Percentiles rank a stretch among this genome's conserved stretches.
Evolutionary conservation across 768 basidiomycete genomes (phyloP).

Genomic region (Tricholoma flavovirens): DNA sequence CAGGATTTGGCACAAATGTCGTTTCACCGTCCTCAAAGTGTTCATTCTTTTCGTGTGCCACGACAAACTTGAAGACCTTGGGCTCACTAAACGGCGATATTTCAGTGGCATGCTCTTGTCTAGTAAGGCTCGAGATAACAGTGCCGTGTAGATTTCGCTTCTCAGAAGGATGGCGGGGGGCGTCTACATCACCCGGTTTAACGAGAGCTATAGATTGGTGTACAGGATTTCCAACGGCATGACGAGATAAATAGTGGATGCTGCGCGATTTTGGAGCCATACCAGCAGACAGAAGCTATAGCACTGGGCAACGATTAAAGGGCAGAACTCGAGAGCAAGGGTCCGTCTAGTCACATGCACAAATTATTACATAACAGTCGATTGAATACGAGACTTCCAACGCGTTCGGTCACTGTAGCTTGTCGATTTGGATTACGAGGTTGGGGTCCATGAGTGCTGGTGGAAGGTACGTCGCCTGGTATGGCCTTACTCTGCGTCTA

Average conservation of each 20-base stretch:
- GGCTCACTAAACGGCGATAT: slow-evolving; percentile 8
- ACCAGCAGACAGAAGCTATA: background rate
- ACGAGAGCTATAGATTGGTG: background rate
- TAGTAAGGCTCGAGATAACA: background rate
- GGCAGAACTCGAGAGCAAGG: background rate
- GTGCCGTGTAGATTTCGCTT: background rate
- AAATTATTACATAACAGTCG: background rate
- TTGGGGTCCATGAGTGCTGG: slow-evolving; percentile 28
- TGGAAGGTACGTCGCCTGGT: slow-evolving; percentile 29
- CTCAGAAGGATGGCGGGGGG: background rate
- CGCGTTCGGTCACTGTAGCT: slow-evolving; percentile 7
- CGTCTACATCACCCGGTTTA: background rate
- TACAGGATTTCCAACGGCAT: background rate
- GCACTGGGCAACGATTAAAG: background rate
- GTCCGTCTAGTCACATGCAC: background rate
- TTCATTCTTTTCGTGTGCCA: slow-evolving; percentile 18
- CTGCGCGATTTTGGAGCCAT: background rate
- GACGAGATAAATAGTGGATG: background rate
- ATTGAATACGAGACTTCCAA: background rate
- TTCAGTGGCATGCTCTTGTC: background rate
- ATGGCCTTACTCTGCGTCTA: slow-evolving; percentile 3
- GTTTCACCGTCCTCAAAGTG: slow-evolving; percentile 21
- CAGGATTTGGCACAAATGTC: slow-evolving; percentile 44
- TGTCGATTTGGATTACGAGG: background rate
- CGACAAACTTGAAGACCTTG: slow-evolving; percentile 5